Conservation (phyloP, 2,329 filamentous ascomycete species). For the Botryotinia globosa region DNA sequence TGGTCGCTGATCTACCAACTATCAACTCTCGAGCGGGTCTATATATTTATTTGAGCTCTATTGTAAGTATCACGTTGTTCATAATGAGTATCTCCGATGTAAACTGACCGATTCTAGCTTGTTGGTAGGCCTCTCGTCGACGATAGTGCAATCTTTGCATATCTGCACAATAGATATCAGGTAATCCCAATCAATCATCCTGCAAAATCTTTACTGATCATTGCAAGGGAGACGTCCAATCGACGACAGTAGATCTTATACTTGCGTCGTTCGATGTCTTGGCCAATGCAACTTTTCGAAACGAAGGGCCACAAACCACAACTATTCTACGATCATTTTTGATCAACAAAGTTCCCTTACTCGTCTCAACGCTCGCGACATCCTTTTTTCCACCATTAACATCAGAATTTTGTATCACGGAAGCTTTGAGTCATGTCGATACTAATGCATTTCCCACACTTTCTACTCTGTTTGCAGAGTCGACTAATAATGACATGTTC, state of each 20-base stretch:
- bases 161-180: constrained; percentile 81
- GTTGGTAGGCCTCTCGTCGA: constrained; percentile 80
- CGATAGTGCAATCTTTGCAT: constrained; percentile 72
- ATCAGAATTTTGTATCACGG: constrained; percentile 62
- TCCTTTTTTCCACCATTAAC: constrained; percentile 58
- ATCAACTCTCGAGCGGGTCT: constrained; percentile 77
- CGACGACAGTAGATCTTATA: constrained; percentile 77
- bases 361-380: constrained; percentile 56
- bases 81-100: background rate
- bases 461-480: constrained; percentile 61
- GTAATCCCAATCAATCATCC: constrained; percentile 44
- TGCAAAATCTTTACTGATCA: constrained; percentile 32
- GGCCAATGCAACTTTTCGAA: constrained; percentile 78
- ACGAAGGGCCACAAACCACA: constrained; percentile 56
- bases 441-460: constrained; percentile 62
- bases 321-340: constrained; percentile 83
- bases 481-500: constrained; percentile 51
- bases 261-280: constrained; percentile 86
- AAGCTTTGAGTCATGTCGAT: constrained; percentile 62
- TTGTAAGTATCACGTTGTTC: constrained; percentile 52
- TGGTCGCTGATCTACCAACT: constrained; percentile 63
- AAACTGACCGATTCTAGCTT: constrained; percentile 54
- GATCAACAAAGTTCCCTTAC: constrained; percentile 66
- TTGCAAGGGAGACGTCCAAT: constrained; percentile 68
- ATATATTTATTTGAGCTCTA: constrained; percentile 80